These are phyloP conservation scores for Colletotrichum incanum DNA, from an alignment of 2,329 filamentous ascomycete genomes.

Conservation along the genomic window DNA sequence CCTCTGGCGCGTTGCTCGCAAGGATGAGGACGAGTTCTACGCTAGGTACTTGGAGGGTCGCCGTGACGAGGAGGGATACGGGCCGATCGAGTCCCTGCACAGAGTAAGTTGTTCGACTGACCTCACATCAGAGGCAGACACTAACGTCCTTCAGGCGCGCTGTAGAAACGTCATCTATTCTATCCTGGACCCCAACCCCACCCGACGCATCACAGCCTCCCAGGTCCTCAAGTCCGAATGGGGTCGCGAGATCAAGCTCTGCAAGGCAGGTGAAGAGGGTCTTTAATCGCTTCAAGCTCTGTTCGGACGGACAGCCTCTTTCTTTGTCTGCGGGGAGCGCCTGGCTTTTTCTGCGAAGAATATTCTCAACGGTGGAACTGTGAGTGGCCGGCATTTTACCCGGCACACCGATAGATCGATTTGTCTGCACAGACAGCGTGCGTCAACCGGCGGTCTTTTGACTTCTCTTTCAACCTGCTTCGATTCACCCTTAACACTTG, in stretches of 20 bases:
- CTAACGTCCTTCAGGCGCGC: constrained; percentile 75
- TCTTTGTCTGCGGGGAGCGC: neutral
- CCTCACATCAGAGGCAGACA: constrained; percentile 2
- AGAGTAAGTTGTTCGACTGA: constrained; percentile 76
- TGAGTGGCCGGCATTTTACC: constrained; percentile 15
- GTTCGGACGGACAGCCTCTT: neutral
- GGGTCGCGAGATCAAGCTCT: constrained; percentile 97
- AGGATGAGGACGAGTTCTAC: constrained; percentile 98
- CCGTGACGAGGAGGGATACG: constrained; percentile 95
- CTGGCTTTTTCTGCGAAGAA: neutral
- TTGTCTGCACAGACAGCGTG: constrained; percentile 29
- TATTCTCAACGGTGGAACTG: constrained; percentile 23
- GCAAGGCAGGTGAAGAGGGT: constrained; percentile 96
- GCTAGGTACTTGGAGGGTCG: constrained; percentile 93
- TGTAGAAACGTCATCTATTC: constrained; percentile 99
- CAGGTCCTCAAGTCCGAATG: constrained; percentile 99
- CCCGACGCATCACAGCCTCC: constrained; percentile 92
- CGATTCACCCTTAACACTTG: constrained; percentile 40
- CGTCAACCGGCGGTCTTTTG: constrained; percentile 33
- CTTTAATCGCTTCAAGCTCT: constrained; percentile 70
- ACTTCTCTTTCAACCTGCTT: constrained; percentile 25
- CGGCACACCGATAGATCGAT: constrained; percentile 29
- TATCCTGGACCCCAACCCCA: constrained; percentile 94
- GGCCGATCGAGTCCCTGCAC: constrained; percentile 94
- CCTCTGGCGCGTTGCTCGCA: constrained; percentile 96